phyloP scores from a whole-genome alignment of 495 filamentous ascomycete species.

The Schizothecium vesticola region DNA sequence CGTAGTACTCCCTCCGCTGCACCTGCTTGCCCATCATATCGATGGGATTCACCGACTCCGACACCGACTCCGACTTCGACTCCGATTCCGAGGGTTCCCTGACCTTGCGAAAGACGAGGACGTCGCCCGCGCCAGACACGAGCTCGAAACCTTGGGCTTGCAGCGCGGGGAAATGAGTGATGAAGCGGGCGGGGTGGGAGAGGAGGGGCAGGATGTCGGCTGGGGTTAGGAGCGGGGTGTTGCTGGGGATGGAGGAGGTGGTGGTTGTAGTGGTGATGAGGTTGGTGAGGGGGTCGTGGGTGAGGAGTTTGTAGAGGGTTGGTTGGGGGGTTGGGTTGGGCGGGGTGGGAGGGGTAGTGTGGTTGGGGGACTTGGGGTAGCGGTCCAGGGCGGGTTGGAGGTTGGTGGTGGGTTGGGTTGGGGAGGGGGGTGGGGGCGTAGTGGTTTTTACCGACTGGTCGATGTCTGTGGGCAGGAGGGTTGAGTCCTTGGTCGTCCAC shows the following conservation, averaged over 20 bases:
- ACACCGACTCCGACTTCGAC: background rate
- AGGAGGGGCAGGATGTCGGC: slow-evolving; percentile 62
- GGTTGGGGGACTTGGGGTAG: background rate
- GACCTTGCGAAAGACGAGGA: slow-evolving; percentile 67
- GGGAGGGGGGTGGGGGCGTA: background rate
- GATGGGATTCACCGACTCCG: slow-evolving; percentile 44
- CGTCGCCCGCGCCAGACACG: slow-evolving; percentile 60
- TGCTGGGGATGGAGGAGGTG: slow-evolving; percentile 50
- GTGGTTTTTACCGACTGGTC: background rate
- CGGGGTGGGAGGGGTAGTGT: background rate
- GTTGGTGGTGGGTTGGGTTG: background rate
- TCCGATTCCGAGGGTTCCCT: slow-evolving; percentile 26
- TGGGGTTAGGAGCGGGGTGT: slow-evolving; percentile 43
- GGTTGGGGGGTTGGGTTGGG: slow-evolving; percentile 20
- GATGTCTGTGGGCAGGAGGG: slow-evolving; percentile 18
- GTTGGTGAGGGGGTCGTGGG: slow-evolving; percentile 62
- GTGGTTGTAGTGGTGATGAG: slow-evolving; percentile 57
- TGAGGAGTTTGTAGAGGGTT: slow-evolving; percentile 63
- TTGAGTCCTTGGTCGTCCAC: slow-evolving; percentile 24
- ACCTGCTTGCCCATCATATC: slow-evolving; percentile 44
- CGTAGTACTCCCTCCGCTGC: slow-evolving; percentile 18
- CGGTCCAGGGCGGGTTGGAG: slow-evolving; percentile 36
- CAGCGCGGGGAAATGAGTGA: slow-evolving; percentile 61
- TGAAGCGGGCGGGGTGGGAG: slow-evolving; percentile 64
- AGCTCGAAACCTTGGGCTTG: slow-evolving; percentile 68